A percentile compares a stretch with the other conserved stretches of the same genome.
These are phyloP conservation scores for Ilex aquifolium DNA, from an alignment of 257 asterid species.

Conservation along the genomic window DNA sequence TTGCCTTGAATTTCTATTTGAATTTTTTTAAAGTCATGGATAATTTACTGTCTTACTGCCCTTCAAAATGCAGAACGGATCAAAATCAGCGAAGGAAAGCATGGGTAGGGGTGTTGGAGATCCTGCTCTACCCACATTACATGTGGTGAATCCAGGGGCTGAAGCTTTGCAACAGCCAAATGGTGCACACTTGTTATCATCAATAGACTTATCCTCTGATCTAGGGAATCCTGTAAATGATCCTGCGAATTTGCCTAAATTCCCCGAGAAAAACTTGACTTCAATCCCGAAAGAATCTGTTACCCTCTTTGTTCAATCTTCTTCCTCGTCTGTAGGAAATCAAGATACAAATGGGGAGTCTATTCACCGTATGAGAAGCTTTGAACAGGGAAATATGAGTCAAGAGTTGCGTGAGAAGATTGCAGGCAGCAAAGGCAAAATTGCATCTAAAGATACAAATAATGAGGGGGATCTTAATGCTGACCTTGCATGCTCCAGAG, in stretches of 20 bases:
- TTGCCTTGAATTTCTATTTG: too few relatives aligned
- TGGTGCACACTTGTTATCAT: not conserved
- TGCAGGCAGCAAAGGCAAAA: slow-evolving; percentile 14
- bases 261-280: slow-evolving; percentile 59
- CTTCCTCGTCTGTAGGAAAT: slow-evolving; percentile 44
- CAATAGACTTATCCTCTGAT: slow-evolving; percentile 30
- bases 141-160: slow-evolving; percentile 6
- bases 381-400: slow-evolving; percentile 22
- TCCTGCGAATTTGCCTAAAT: slow-evolving; percentile 32
- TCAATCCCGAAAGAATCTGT: slow-evolving; percentile 37
- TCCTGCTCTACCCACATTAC: not conserved
- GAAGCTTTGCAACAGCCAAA: slow-evolving; percentile 13
- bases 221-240: slow-evolving; percentile 31
- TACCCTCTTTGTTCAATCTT: slow-evolving; percentile 30
- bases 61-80: not conserved
- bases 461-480: slow-evolving; percentile 11
- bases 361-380: slow-evolving; percentile 15
- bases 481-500: slow-evolving; percentile 11
- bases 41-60: too few relatives aligned
- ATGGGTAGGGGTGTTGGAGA: not conserved
- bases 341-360: slow-evolving; percentile 31
- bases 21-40: too few relatives aligned
- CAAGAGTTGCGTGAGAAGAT: slow-evolving; percentile 17
- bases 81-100: not conserved
- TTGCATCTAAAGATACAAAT: slow-evolving; percentile 18